Evolutionary conservation across 2,329 filamentous ascomycete genomes (phyloP).

Genomic region (Fusarium siculi): DNA sequence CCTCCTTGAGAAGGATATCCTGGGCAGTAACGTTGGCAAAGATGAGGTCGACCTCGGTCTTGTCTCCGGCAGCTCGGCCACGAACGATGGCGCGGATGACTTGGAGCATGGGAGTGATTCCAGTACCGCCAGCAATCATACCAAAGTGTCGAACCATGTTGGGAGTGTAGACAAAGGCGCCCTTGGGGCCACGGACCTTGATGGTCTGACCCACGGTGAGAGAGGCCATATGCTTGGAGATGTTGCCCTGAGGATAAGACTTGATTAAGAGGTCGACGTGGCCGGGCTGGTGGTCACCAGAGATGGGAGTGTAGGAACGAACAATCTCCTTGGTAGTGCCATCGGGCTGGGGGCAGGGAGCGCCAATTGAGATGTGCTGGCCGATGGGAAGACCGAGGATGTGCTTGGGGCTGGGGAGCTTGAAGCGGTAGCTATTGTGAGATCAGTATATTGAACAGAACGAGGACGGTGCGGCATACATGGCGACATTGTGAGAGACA

Average conservation of each 20-base stretch:
- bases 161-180: constrained; percentile 95
- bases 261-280: constrained; percentile 98
- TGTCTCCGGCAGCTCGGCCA: constrained; percentile 81
- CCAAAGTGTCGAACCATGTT: constrained; percentile 97
- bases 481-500: constrained; percentile 97
- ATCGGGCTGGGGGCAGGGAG: constrained; percentile 72
- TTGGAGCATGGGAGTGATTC: constrained; percentile 98
- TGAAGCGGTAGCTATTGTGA: constrained; percentile 82
- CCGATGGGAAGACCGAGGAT: constrained; percentile 97
- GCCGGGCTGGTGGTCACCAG: constrained; percentile 87
- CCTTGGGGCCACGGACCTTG: constrained; percentile 93
- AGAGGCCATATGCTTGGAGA: constrained; percentile 89
- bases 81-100: constrained; percentile 90
- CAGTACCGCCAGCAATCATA: constrained; percentile 97
- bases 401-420: constrained; percentile 78
- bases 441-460: constrained; percentile 6
- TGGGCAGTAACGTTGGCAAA: constrained; percentile 96
- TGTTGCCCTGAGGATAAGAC: constrained; percentile 97
- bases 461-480: constrained; percentile 64
- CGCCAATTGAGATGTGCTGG: constrained; percentile 97
- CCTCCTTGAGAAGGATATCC: constrained; percentile 93
- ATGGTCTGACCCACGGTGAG: constrained; percentile 87
- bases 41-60: constrained; percentile 90
- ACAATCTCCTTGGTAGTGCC: constrained; percentile 85
- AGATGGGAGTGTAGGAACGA: constrained; percentile 92